Evolutionary conservation across 768 basidiomycete genomes (phyloP).

Genomic region (Tricholomella constricta): DNA sequence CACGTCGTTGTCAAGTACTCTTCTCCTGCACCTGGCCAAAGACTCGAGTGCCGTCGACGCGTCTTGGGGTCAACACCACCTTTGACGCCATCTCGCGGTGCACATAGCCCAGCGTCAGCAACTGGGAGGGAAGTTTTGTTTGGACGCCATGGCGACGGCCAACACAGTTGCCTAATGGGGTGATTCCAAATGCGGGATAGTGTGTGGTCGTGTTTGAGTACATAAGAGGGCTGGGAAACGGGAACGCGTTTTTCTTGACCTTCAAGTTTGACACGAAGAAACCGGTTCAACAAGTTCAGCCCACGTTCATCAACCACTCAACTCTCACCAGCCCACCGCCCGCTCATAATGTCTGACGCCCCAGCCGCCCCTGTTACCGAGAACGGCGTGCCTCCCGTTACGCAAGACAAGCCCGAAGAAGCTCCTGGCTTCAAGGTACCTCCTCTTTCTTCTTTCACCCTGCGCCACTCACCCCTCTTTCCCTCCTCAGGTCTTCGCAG

Average conservation of each 20-base stretch:
- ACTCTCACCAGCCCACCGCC: constrained; percentile 52
- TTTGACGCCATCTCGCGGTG: too few species aligned
- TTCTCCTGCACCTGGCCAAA: too few species aligned
- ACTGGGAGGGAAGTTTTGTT: constrained; percentile 5
- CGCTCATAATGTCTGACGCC: constrained; percentile 86
- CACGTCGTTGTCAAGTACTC: constrained; percentile 10
- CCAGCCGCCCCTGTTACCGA: constrained; percentile 81
- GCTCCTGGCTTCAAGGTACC: constrained; percentile 78
- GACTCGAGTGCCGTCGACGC: too few species aligned
- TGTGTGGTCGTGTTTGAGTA: constrained; percentile 41
- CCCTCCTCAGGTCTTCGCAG: constrained; percentile 77
- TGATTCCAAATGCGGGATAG: constrained; percentile 5
- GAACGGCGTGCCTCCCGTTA: constrained; percentile 82
- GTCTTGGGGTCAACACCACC: too few species aligned
- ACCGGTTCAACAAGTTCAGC: constrained; percentile 83
- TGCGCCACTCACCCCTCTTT: constrained; percentile 23
- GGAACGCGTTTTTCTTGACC: constrained; percentile 55
- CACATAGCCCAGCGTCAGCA: background rate
- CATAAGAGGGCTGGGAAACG: constrained; percentile 32
- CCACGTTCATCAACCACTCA: constrained; percentile 50
- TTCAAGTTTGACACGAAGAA: constrained; percentile 83
- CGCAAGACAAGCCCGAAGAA: constrained; percentile 74
- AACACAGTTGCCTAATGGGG: constrained; percentile 28
- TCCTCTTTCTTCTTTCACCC: constrained; percentile 22
- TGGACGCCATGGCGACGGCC: constrained; percentile 47